Base-by-base conservation (phyloP, 2,329 filamentous ascomycete genomes). In the Apiospora pterosperma region DNA sequence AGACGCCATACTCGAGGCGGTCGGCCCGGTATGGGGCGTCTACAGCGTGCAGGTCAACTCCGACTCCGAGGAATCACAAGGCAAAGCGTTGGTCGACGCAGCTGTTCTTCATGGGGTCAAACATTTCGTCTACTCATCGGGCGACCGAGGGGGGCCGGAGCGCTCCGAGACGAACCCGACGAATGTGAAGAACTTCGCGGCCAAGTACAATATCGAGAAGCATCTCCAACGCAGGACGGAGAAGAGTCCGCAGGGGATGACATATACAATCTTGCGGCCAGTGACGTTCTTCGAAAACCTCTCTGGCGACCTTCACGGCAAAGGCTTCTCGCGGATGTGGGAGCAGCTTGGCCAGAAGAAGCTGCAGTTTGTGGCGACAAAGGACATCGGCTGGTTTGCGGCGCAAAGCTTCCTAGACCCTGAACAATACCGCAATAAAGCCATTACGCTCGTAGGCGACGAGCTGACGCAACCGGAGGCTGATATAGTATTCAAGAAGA, bases 51-150 rank as follows among this genome's bases (percentile, higher is more conserved):
- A 64, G 48, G 44, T 62, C 61, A 62, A 62, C 39, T 62, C 61
- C 7, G 61, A 62, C 8, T 4, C 39, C 4, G 72, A 76, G 62
- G 69, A 71, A 59, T 63, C 64, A 19, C 84, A 88, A 73, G 86
- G 85, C 61, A 86, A 81, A 42, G 77, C 75, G 1, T 72, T 90
- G 4, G 77, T 88, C 61, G 82, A 86, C 62, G 84, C 81, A 11
- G 78, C 82, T 3, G 69, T 88, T 60, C 78, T 81, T 28, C 74
- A 85, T 38, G 78, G 79, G 8, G 83, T 88, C 38, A 77, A 81
- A 62, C 82, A 85, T 69, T 87, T 89, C 68, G 80, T 89, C 59
- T 89, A 87, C 74, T 83, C 80, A 3, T 85, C 81, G 38, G 84
- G 88, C 12, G 87, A 89, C 64, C 84, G 87, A 44, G 85, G 85